Percentiles rank a stretch among this genome's conserved stretches.
Evolutionary conservation across 331 rosid genomes (phyloP).

Genomic region (Prunus yedoensis): DNA sequence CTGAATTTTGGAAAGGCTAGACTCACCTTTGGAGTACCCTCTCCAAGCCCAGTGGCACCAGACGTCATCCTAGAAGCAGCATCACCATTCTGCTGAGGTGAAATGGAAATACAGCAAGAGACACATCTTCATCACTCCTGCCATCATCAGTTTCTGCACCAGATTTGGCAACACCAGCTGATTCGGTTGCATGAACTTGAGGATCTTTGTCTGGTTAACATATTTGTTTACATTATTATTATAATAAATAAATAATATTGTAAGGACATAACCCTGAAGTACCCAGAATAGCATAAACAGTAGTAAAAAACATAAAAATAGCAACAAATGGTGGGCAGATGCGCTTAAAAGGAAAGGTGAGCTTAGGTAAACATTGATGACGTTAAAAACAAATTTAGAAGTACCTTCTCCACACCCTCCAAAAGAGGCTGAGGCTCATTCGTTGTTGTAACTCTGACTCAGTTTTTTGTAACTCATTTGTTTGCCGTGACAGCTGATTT

Average conservation of each 20-base stretch:
- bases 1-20: background rate
- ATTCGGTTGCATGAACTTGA: conserved; percentile 31
- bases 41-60: conserved; percentile 72
- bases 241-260: conserved; percentile 1
- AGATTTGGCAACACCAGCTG: conserved; percentile 29
- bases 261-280: background rate
- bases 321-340: background rate
- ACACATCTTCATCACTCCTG: conserved; percentile 34
- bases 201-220: conserved; percentile 33
- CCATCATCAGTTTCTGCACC: conserved; percentile 41
- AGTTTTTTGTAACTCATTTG: conserved; percentile 18
- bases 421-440: conserved; percentile 28
- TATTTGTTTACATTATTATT: background rate
- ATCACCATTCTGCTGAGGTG: conserved; percentile 58
- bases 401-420: conserved; percentile 51
- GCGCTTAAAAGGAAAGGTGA: background rate
- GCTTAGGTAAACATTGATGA: background rate
- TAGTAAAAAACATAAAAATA: background rate
- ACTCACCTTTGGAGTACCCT: conserved; percentile 89
- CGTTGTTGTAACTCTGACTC: conserved; percentile 29
- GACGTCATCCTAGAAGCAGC: conserved; percentile 37
- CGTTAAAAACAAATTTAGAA: background rate
- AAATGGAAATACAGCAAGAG: conserved; percentile 53
- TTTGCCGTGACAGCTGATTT: conserved; percentile 47
- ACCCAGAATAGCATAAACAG: background rate